Evolutionary conservation across 2,329 filamentous ascomycete genomes (phyloP), one percentile per base, ranked within the genome.

Genomic region (Arachnomyces sp.): DNA sequence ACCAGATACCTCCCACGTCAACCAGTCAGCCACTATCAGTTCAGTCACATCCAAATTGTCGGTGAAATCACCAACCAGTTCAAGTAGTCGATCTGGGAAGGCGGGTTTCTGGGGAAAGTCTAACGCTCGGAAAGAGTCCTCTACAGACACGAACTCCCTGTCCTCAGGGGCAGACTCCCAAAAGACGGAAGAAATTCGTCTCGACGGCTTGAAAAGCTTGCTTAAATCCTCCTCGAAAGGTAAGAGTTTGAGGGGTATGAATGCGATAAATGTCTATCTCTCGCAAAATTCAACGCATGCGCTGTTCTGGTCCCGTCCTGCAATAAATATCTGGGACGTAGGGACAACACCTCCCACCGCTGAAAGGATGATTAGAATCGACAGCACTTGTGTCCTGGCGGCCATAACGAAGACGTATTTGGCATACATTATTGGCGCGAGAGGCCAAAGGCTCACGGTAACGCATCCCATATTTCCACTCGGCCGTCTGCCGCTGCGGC

Each of bases 371-470:
- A 56, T 66, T 18, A 44, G 55, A 11, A 60, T 58, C 0, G 61
- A 64, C 32, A 65, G 61, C 45, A 62, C 56, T 8, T 67, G 63
- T 41, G 55, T 66, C 12, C 44, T 65, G 16, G 63, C 60, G 14
- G 54, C 60, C 3, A 58, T 66, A 1, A 61, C 58, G 1, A 64
- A 56, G 40, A 49, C 49, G 5, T 55, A 64, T 42, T 40, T 65
- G 15, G 63, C 61, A 17, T 67, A 65, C 43, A 57, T 67, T 4
- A 57, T 66, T 41, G 20, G 62, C 3, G 64, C 57, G 12, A 52
- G 61, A n/a, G 63, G 65, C 40, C 62, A 66, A 31, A 65, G 59
- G 37, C 54, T 67, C 2, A 66, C 63, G 7, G 63, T 66, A 56
- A 54, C 54, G 33, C 16, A 16, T 34, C 7, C 18, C 9, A 25